Evolutionary conservation across 148 eudicot species (phyloP).

Genomic region (Polygonum aviculare): DNA sequence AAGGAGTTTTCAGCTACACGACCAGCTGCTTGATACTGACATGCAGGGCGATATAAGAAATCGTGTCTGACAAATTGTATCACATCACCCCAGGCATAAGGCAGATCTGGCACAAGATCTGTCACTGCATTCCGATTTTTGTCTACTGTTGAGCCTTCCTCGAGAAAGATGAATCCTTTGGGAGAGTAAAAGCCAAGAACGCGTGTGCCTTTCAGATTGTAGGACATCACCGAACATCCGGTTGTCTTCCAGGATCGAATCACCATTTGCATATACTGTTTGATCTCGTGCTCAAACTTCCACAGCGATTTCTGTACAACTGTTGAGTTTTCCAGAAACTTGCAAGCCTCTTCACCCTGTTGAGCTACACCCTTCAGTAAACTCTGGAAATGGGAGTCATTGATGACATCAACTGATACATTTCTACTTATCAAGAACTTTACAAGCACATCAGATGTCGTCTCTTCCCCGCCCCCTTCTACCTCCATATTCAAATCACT

Average conservation of each 20-base stretch:
- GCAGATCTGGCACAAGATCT: not conserved
- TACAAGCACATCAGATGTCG: not conserved
- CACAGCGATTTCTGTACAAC: not conserved
- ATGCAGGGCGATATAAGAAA: not conserved
- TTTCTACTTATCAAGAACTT: not conserved
- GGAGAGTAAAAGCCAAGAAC: conserved; percentile 5
- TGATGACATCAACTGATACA: no score
- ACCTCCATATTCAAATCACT: not conserved
- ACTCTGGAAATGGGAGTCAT: no score
- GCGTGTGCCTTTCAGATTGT: not conserved
- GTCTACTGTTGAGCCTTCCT: not conserved
- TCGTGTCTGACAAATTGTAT: not conserved
- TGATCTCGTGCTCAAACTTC: not conserved
- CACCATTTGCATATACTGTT: not conserved
- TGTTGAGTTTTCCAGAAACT: not conserved
- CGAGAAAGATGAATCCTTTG: conserved; percentile 5
- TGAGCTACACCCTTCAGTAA: not conserved
- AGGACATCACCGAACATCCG: not conserved
- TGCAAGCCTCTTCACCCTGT: not conserved
- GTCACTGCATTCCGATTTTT: not conserved
- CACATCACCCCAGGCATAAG: not conserved
- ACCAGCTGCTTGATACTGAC: not conserved
- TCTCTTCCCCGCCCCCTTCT: not conserved
- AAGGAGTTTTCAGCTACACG: no score
- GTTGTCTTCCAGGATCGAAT: not conserved